Evolutionary conservation across 768 basidiomycete genomes (phyloP), one percentile per base, ranked within the genome.

Genomic region (Phanerodontia chrysosporium): DNA sequence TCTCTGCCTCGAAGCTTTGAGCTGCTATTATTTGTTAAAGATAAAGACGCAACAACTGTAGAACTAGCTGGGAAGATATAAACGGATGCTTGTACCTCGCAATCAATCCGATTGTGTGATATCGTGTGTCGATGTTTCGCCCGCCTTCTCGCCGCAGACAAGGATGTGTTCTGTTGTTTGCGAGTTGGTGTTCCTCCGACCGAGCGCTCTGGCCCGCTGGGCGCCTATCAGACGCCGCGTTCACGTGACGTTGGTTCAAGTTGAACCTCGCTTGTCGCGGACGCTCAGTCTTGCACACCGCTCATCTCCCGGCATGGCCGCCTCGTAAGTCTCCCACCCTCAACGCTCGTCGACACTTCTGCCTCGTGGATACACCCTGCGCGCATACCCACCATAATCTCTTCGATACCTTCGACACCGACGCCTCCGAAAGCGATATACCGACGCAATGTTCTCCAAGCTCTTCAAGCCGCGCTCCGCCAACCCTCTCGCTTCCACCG

Each of bases 361-460:
- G 32, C 32, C 32, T 35, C 14, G 32, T 35, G 32, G 32, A 35
- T 35, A 35, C 14, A 51, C 18, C 30, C 22, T 30, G 49, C 18
- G n/a, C 49, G 4, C 29, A 8, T 9, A 30, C 16, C 8, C 29
- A 51, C 16, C 29, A 32, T 16, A 10, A 16, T 28, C 48, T 22
- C 21, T 28, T 25, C 27, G 16, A 51, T 16, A 18, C 49, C 16
- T 4, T 16, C 49, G 30, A 51, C 30, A 32, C 49, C 49, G 49
- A 28, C 49, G n/a, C 28, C 10, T 18, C n/a, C n/a, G 28, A 51
- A 21, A 32, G 28, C 49, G 30, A 51, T 28, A 14, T 16, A 16
- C 27, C 48, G 48, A 49, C 28, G 32, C 49, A 28, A 86, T 86
- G 84, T 87, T 85, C 84, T 80, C 85, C 4, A 87, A 82, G 70